These are phyloP conservation scores for Schwanniomyces occidentalis DNA, from an alignment of 805 yeast species.

Conservation along the genomic window DNA sequence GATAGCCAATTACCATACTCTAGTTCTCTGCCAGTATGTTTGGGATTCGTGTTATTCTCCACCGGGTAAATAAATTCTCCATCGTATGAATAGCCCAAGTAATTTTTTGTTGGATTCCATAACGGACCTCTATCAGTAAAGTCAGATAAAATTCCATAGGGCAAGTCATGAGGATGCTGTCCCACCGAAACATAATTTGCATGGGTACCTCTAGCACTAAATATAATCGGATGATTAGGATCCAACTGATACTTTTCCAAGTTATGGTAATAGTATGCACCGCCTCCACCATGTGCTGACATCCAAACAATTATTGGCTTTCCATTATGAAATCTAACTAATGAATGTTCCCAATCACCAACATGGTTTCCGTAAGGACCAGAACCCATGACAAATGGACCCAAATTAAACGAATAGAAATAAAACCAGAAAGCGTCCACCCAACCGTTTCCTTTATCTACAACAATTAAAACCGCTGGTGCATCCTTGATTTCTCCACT, in stretches of 20 bases:
- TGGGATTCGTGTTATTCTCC: conserved; percentile 37
- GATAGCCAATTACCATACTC: conserved; percentile 74
- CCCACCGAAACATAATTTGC: conserved; percentile 97
- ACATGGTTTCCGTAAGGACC: conserved; percentile 98
- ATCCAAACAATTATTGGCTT: conserved; percentile 86
- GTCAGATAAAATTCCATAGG: conserved; percentile 86
- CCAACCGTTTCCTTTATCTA: conserved; percentile 93
- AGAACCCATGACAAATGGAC: conserved; percentile 95
- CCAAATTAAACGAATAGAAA: conserved; percentile 89
- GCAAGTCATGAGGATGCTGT: conserved; percentile 93
- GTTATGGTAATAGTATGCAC: conserved; percentile 78
- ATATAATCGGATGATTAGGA: conserved; percentile 65
- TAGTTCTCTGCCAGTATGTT: conserved; percentile 52
- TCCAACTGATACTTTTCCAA: conserved; percentile 60
- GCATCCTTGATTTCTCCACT: conserved; percentile 74
- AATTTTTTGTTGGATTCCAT: conserved; percentile 91
- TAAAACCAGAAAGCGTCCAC: conserved; percentile 96
- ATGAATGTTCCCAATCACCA: conserved; percentile 97
- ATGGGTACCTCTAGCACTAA: conserved; percentile 94
- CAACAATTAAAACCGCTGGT: conserved; percentile 78
- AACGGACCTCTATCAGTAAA: conserved; percentile 93
- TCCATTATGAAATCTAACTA: conserved; percentile 81
- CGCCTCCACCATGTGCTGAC: conserved; percentile 98
- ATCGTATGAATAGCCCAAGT: conserved; percentile 76
- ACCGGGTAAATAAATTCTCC: conserved; percentile 52